Evolutionary conservation across 208 protist species (phyloP).

Genomic region (Willaertia magna): DNA sequence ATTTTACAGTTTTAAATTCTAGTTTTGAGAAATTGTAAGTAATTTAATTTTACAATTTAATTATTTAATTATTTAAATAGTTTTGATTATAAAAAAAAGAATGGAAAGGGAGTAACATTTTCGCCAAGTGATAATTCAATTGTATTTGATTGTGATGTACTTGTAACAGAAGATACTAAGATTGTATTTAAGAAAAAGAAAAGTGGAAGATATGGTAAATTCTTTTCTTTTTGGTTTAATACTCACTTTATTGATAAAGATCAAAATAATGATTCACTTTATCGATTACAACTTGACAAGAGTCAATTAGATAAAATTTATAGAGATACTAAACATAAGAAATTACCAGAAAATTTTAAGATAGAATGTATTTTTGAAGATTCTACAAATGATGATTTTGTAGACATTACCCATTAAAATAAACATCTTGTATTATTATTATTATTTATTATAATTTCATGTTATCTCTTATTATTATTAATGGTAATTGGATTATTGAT

Average conservation of each 20-base stretch:
- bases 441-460: too few species aligned
- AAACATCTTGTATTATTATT: too few species aligned
- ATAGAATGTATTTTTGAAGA: neutral
- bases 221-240: conserved; percentile 42
- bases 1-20: neutral
- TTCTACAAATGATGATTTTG: too few species aligned
- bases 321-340: conserved; percentile 37
- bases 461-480: too few species aligned
- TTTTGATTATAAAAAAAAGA: neutral
- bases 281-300: conserved; percentile 12
- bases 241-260: conserved; percentile 27
- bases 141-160: neutral
- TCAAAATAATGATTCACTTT: neutral
- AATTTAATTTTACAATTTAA: neutral
- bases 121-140: neutral
- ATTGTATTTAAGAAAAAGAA: conserved; percentile 17
- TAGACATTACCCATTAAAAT: too few species aligned
- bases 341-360: neutral
- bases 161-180: conserved; percentile 17
- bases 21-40: neutral
- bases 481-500: too few species aligned
- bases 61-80: neutral
- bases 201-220: neutral
- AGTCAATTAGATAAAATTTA: conserved; percentile 31
- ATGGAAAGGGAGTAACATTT: neutral